A percentile compares a stretch with the other conserved stretches of the same genome.
Conservation (phyloP, 2,329 filamentous ascomycete species). For the Colletotrichum lindemuthianum region DNA sequence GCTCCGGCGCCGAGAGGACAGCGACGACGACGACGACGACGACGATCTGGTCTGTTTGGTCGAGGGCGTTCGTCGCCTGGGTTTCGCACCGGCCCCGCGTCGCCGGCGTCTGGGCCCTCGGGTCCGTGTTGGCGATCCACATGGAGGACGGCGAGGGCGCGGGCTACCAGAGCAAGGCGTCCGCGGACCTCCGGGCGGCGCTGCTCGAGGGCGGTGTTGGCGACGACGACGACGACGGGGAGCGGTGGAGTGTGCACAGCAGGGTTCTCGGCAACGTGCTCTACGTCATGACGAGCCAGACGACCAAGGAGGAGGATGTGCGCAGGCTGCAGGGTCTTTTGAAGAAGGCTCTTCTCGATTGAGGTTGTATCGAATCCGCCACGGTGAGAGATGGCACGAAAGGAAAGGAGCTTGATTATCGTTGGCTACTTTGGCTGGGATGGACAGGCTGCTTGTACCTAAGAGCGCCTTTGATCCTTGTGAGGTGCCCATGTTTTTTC, state of each 20-base stretch:
- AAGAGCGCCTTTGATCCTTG: too few species aligned
- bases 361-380: too few species aligned
- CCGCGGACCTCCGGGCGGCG: constrained; percentile 52
- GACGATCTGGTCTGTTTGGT: constrained; percentile 77
- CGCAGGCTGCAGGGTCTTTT: constrained; percentile 46
- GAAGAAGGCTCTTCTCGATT: neutral
- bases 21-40: neutral
- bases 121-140: constrained; percentile 77
- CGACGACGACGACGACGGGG: neutral
- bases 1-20: accelerated
- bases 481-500: too few species aligned
- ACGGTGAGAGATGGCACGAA: neutral
- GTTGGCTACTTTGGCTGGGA: too few species aligned
- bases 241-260: constrained; percentile 61
- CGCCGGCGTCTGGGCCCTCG: constrained; percentile 76
- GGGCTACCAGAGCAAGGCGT: constrained; percentile 60
- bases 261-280: constrained; percentile 67
- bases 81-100: constrained; percentile 68
- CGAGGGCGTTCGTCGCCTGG: constrained; percentile 63
- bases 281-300: constrained; percentile 67
- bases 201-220: constrained; percentile 1
- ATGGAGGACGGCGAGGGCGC: constrained; percentile 52
- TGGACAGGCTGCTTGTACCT: too few species aligned
- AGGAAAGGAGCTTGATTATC: too few species aligned
- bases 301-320: constrained; percentile 45